Evolutionary conservation across 495 filamentous ascomycete species (phyloP), one percentile per base, ranked within the genome.

Genomic region (Neurospora sp.): DNA sequence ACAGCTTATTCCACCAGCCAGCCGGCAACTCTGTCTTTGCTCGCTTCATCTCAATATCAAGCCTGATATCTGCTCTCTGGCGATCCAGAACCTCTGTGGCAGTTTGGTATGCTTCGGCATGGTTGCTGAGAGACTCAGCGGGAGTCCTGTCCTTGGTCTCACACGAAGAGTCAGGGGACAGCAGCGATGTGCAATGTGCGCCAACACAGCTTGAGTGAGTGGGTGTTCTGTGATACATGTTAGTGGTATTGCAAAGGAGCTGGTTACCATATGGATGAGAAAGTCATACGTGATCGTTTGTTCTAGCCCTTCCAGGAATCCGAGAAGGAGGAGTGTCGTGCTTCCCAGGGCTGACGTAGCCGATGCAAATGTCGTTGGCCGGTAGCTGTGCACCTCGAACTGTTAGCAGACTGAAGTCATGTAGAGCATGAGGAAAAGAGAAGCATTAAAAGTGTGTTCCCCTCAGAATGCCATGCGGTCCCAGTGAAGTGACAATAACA

Each of bases 41-140:
- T 31, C 31, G 31, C 31, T 31, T 31, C 31, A 31, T 4, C 31
- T 31, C 31, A 31, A 31, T 31, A 31, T 31, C 31, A 31, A 31
- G 31, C 3, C 31, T 75, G 7, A 65, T 70, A 27, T 27, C 76
- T 1, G 76, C 79, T 20, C 65, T 71, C 40, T 78, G 77, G 22
- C 73, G 71, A 8, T 78, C 79, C 39, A 73, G n/a, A 10, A 77
- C 75, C 37, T 37, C 70, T 7, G 3, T 31, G 22, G 76, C 76
- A 40, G 68, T 71, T 59, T 79, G 72, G 38, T 77, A 79, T 5
- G 71, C 77, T n/a, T 72, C 72, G 3, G 42, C 47, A 45, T 80
- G 79, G 53, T 79, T 78, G 1, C 77, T 77, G n/a, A 80, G 72
- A 68, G 70, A 74, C 72, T 80, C 79, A 35, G 77, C 77, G 16